A percentile compares a stretch with the other conserved stretches of the same genome.
Conservation (phyloP, 1,139 yeast genomes). For the Schwanniomyces etchellsii region DNA sequence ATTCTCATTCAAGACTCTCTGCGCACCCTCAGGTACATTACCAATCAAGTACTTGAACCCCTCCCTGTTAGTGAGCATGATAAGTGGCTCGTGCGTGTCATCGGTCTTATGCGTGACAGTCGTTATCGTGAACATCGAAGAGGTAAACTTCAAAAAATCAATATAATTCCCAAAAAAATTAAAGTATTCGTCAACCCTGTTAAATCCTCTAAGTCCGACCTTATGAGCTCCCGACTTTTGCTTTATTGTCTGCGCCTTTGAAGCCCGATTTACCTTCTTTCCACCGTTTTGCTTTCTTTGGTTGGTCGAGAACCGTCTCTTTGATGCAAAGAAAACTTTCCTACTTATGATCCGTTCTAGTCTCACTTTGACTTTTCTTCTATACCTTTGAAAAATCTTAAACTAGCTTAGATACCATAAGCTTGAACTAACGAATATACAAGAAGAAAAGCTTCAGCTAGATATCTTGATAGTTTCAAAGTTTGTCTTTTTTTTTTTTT, state of each 20-base stretch:
- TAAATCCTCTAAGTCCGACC: slow-evolving; percentile 8
- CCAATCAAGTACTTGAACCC: slow-evolving; percentile 74
- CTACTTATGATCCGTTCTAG: too few relatives aligned
- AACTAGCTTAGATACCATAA: too few relatives aligned
- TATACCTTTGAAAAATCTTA: too few relatives aligned
- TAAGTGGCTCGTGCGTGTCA: slow-evolving; percentile 56
- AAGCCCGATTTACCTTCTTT: neutral
- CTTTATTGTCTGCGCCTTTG: neutral
- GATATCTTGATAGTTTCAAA: too few relatives aligned
- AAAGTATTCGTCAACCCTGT: slow-evolving; percentile 5
- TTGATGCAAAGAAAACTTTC: too few relatives aligned
- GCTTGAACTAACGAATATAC: too few relatives aligned
- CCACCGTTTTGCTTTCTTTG: neutral
- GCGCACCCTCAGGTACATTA: slow-evolving; percentile 79
- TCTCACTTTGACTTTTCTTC: too few relatives aligned
- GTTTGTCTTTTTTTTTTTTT: too few relatives aligned
- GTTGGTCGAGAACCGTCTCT: too few relatives aligned
- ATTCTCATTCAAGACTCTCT: slow-evolving; percentile 58
- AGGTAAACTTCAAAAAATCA: slow-evolving; percentile 11
- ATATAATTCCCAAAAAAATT: slow-evolving; percentile 8
- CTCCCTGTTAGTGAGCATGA: slow-evolving; percentile 43
- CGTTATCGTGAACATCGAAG: slow-evolving; percentile 30
- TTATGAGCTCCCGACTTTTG: slow-evolving; percentile 13
- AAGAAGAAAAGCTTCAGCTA: too few relatives aligned
- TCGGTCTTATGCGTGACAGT: slow-evolving; percentile 53